These are phyloP conservation scores for Carex parvula DNA, from an alignment of 176 grass and related monocot species.

Conservation along the genomic window DNA sequence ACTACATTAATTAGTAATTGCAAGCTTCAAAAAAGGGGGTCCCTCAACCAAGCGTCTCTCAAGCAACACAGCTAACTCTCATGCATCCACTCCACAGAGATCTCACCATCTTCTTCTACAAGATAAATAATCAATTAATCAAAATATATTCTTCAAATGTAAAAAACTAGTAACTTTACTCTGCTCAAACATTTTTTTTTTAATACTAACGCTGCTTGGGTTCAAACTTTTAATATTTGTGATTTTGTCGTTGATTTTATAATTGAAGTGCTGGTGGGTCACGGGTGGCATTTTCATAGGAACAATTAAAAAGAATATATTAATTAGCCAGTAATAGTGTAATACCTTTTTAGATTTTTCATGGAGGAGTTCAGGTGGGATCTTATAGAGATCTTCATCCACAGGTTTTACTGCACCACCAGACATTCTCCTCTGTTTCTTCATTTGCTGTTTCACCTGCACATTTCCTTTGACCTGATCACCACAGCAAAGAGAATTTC, in stretches of 20 bases:
- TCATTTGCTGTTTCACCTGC: slow-evolving; percentile 32
- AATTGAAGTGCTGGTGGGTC: too few relatives aligned
- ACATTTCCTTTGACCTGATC: slow-evolving; percentile 43
- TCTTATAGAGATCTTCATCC: slow-evolving; percentile 80
- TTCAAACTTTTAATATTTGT: too few relatives aligned
- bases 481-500: background rate
- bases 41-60: slow-evolving; percentile 7
- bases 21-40: background rate
- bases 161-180: background rate
- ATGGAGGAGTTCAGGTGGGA: slow-evolving; percentile 47
- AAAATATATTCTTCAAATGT: background rate
- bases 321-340: background rate
- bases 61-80: slow-evolving; percentile 52
- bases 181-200: too few relatives aligned
- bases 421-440: slow-evolving; percentile 16
- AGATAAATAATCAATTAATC: background rate
- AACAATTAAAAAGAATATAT: background rate
- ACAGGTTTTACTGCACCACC: slow-evolving; percentile 28
- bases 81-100: slow-evolving; percentile 63
- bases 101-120: slow-evolving; percentile 55
- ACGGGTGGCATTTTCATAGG: background rate
- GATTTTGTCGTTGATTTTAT: too few relatives aligned
- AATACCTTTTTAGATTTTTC: slow-evolving; percentile 48
- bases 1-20: slow-evolving; percentile 6
- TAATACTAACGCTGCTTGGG: too few relatives aligned